Conservation (phyloP, 768 basidiomycete species). For the Xerocomus brunneocitrinus region DNA sequence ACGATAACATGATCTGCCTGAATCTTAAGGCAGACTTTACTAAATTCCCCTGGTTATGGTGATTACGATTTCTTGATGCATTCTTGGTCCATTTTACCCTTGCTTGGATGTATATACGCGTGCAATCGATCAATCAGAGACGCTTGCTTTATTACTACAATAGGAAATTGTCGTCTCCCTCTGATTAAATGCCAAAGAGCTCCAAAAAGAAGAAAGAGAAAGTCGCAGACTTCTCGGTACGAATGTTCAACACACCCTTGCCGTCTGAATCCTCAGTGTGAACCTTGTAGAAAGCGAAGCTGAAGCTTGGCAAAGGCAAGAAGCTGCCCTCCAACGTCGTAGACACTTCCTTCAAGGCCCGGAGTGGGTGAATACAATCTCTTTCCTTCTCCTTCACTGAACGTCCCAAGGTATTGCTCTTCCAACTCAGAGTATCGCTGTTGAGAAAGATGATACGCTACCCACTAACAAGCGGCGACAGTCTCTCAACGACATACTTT, state of each 20-base stretch:
- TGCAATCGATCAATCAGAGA: too few relatives aligned
- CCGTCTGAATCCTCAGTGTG: not conserved
- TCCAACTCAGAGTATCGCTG: slow-evolving; percentile 74
- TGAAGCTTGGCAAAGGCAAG: slow-evolving; percentile 96
- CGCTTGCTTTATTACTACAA: not conserved
- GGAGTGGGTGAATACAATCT: slow-evolving; percentile 53
- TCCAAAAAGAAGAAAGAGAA: slow-evolving; percentile 85
- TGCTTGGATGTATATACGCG: slow-evolving; percentile 6
- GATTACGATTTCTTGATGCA: slow-evolving; percentile 11
- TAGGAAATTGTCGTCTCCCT: slow-evolving; percentile 2
- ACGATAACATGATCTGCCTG: slow-evolving; percentile 77
- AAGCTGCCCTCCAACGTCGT: slow-evolving; percentile 76
- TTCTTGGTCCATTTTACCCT: not conserved
- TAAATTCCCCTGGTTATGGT: slow-evolving; percentile 34
- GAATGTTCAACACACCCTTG: not conserved
- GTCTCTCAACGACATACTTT: slow-evolving; percentile 69
- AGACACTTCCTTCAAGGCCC: slow-evolving; percentile 94
- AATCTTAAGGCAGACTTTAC: slow-evolving; percentile 77
- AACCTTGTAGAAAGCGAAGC: slow-evolving; percentile 76
- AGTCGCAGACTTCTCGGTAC: slow-evolving; percentile 81
- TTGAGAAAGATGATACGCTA: slow-evolving; percentile 47
- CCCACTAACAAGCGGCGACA: slow-evolving; percentile 77
- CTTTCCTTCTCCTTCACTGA: slow-evolving; percentile 4
- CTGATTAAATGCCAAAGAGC: slow-evolving; percentile 69
- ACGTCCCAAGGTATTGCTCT: slow-evolving; percentile 71